These are phyloP conservation scores for Chenopodium suecicum DNA, from an alignment of 148 eudicot genomes.

Conservation along the genomic window DNA sequence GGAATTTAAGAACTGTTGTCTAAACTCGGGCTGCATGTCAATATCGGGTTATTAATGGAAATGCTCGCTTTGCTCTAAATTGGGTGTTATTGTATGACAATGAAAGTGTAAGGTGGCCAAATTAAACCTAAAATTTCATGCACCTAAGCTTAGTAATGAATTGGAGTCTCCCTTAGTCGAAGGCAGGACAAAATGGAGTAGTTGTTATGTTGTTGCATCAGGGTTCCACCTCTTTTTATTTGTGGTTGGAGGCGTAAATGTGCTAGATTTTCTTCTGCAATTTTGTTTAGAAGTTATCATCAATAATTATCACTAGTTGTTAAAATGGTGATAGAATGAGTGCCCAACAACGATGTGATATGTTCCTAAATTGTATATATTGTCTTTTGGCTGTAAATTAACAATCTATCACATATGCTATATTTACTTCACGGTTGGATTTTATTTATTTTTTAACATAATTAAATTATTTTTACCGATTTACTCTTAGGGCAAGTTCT, in stretches of 20 bases:
- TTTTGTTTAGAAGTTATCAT: not conserved
- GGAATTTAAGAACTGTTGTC: slow-evolving; percentile 10
- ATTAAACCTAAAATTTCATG: not conserved
- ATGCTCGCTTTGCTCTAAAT: not conserved
- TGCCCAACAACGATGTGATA: no score
- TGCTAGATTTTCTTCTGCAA: not conserved
- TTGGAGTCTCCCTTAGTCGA: not conserved
- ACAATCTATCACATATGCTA: no score
- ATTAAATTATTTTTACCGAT: no score
- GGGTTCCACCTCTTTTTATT: not conserved
- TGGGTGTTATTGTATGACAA: not conserved
- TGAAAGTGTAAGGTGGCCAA: slow-evolving; percentile 6
- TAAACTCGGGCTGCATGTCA: not conserved
- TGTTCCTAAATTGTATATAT: no score
- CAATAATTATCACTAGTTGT: not conserved
- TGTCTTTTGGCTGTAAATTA: no score
- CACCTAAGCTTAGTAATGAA: not conserved
- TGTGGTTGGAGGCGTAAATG: not conserved
- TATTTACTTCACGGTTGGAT: no score
- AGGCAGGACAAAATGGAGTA: not conserved
- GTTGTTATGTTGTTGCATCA: not conserved
- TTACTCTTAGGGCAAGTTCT: no score
- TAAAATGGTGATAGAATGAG: no score
- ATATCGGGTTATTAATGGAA: not conserved
- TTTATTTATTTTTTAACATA: no score